Percentiles rank a stretch among this genome's conserved stretches.
phyloP scores from a whole-genome alignment of 2,329 filamentous ascomycete species.

The Monilinia laxa region DNA sequence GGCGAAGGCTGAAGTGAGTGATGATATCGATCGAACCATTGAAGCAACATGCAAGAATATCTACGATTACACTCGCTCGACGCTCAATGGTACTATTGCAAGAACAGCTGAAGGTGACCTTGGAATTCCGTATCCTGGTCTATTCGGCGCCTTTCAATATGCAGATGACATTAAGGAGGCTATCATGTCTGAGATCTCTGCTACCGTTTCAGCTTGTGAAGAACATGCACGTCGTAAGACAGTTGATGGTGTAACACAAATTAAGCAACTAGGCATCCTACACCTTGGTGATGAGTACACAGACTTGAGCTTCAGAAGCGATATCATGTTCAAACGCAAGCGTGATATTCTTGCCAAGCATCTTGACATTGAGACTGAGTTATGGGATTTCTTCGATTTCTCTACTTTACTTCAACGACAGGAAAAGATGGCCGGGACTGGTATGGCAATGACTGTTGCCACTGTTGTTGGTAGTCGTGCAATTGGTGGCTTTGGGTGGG shows the following conservation, averaged over 20 bases:
- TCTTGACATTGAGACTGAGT: conserved; percentile 81
- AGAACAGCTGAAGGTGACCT: conserved; percentile 75
- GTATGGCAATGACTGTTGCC: conserved; percentile 89
- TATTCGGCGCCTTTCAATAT: conserved; percentile 84
- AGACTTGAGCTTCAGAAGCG: conserved; percentile 82
- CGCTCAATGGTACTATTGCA: conserved; percentile 71
- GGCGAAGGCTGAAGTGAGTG: conserved; percentile 74
- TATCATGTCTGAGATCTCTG: conserved; percentile 85
- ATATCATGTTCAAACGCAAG: conserved; percentile 84
- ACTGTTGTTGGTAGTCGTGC: conserved; percentile 81
- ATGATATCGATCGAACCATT: conserved; percentile 77
- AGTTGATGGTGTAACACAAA: conserved; percentile 76
- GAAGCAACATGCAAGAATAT: conserved; percentile 83
- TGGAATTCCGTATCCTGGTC: conserved; percentile 80
- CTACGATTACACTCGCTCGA: conserved; percentile 77
- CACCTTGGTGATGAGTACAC: conserved; percentile 87
- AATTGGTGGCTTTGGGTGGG: conserved; percentile 81
- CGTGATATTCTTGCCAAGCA: conserved; percentile 79
- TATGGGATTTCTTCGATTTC: conserved; percentile 93
- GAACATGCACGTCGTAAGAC: conserved; percentile 79
- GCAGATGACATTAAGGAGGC: conserved; percentile 90
- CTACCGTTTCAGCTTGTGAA: conserved; percentile 76
- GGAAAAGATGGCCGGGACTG: conserved; percentile 90
- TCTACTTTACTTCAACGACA: conserved; percentile 80
- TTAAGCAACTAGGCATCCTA: conserved; percentile 83